Evolutionary conservation across 83 land plant genomes (phyloP).

Genomic region (Isoetes engelmannii): DNA sequence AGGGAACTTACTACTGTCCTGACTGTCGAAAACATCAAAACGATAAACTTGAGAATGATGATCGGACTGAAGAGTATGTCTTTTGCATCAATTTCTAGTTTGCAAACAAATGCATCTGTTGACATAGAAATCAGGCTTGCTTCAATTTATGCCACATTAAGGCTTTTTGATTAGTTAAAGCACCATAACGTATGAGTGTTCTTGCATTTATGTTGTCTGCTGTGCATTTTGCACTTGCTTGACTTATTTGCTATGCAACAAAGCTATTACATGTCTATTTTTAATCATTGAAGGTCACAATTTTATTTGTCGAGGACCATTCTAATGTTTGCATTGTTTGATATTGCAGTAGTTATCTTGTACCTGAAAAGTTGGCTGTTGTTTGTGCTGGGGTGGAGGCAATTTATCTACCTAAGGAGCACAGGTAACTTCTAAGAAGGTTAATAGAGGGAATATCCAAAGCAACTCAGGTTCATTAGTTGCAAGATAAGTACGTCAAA

Average conservation of each 20-base stretch:
- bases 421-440: constrained; percentile 19
- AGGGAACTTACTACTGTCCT: constrained; percentile 49
- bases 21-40: constrained; percentile 44
- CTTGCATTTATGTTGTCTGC: too few relatives aligned
- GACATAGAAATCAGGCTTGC: neutral
- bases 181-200: too few relatives aligned
- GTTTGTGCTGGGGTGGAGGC: constrained; percentile 59
- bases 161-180: constrained; percentile 5
- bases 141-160: constrained; percentile 23
- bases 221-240: too few relatives aligned
- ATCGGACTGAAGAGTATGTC: neutral
- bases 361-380: constrained; percentile 46
- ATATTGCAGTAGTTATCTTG: neutral
- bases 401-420: constrained; percentile 56
- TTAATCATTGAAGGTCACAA: too few relatives aligned
- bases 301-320: too few relatives aligned
- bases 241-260: too few relatives aligned
- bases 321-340: too few relatives aligned
- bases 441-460: neutral
- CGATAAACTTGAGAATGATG: too few relatives aligned
- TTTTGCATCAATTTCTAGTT: neutral
- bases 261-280: too few relatives aligned
- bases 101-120: neutral
- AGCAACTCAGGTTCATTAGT: neutral
- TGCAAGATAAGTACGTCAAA: neutral